Conservation (phyloP, 2,329 filamentous ascomycete genomes). For the Beauveria sp. region DNA sequence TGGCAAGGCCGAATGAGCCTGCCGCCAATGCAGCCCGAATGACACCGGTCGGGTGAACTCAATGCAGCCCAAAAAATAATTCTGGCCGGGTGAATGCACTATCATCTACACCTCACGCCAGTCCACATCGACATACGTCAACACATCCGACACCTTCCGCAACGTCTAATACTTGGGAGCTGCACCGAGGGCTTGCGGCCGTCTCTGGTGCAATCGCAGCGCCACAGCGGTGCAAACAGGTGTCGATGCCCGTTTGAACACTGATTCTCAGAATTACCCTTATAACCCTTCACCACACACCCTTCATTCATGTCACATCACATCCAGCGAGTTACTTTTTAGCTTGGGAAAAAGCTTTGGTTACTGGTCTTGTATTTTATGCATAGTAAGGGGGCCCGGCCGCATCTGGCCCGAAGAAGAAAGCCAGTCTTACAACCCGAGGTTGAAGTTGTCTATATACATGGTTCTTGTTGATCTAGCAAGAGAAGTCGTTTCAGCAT, state of each 20-base stretch:
- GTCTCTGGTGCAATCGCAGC: not conserved
- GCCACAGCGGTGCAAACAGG: not conserved
- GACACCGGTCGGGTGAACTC: too few relatives aligned
- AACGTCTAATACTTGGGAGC: not conserved
- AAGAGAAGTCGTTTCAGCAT: not conserved
- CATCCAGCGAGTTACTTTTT: constrained; percentile 6
- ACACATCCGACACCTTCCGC: not conserved
- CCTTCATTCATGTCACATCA: constrained; percentile 6
- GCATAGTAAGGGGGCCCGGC: too few relatives aligned
- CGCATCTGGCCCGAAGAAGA: too few relatives aligned
- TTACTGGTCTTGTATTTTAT: not conserved
- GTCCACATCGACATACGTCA: not conserved
- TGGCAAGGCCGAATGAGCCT: constrained; percentile 41
- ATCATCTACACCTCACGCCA: not conserved
- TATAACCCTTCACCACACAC: constrained; percentile 1
- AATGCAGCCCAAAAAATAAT: not conserved
- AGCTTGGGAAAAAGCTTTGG: not conserved
- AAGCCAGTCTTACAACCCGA: too few relatives aligned
- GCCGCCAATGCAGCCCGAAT: not conserved
- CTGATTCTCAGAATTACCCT: not conserved
- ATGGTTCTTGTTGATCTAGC: not conserved
- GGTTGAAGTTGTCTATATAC: not conserved
- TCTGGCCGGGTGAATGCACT: not conserved
- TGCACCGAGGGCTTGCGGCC: not conserved
- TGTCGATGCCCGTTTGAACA: not conserved